These are phyloP conservation scores for Solanum ossicruentum DNA, from an alignment of 257 asterid genomes.

Conservation along the genomic window DNA sequence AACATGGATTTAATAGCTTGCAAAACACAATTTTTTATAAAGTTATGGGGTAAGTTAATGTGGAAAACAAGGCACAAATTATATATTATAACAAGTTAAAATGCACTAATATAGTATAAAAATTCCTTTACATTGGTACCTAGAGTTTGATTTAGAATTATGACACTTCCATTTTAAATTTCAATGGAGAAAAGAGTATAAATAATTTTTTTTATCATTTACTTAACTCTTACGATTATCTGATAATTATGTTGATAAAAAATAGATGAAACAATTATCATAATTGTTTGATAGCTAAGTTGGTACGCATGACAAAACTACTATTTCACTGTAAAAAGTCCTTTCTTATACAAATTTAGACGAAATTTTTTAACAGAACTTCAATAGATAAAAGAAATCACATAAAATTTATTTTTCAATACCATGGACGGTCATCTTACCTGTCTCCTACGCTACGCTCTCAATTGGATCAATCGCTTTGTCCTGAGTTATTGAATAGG, in stretches of 20 bases:
- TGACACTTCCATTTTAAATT: not conserved
- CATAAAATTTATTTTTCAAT: too few relatives aligned
- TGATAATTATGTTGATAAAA: not conserved
- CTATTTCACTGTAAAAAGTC: not conserved
- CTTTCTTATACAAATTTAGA: too few relatives aligned
- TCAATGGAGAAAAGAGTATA: not conserved
- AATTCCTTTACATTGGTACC: not conserved
- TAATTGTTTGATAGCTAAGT: not conserved
- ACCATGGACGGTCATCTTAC: too few relatives aligned
- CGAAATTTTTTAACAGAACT: not conserved
- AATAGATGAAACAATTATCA: not conserved
- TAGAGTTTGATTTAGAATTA: fast-evolving
- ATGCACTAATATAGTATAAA: not conserved
- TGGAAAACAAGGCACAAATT: too few relatives aligned
- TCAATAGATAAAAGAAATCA: too few relatives aligned
- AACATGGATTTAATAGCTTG: too few relatives aligned
- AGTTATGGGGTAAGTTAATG: not conserved
- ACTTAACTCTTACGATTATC: not conserved
- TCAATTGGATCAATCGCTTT: not conserved
- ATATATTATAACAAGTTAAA: too few relatives aligned
- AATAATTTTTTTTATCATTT: too few relatives aligned
- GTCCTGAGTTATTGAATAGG: not conserved
- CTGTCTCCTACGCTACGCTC: not conserved
- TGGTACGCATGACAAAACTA: not conserved
- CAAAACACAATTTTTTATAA: too few relatives aligned